Evolutionary conservation across 495 filamentous ascomycete genomes (phyloP).

Genomic region (Tuber indicum): DNA sequence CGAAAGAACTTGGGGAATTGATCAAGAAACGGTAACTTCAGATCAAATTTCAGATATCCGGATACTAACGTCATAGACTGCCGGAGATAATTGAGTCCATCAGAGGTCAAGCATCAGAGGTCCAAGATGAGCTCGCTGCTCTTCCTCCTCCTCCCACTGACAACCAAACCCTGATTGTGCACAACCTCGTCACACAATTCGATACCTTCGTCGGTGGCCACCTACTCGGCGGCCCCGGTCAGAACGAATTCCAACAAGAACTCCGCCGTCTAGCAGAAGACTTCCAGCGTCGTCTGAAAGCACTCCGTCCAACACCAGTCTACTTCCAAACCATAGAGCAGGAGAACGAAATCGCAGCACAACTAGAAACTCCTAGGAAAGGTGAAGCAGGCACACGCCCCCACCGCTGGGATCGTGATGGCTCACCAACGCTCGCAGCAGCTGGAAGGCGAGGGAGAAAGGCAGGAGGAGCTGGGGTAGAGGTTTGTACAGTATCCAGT

Average conservation of each 20-base stretch:
- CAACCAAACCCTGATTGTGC: constrained; percentile 38
- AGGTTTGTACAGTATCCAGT: constrained; percentile 30
- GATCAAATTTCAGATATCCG: neutral
- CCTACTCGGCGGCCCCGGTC: constrained; percentile 29
- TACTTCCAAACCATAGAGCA: constrained; percentile 14
- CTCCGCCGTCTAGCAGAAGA: constrained; percentile 21
- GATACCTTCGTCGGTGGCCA: constrained; percentile 13
- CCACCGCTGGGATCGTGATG: constrained; percentile 13
- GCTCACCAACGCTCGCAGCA: constrained; percentile 12
- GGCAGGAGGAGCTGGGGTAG: constrained; percentile 11
- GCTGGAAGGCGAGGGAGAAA: constrained; percentile 9
- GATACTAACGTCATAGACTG: constrained; percentile 32
- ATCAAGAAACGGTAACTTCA: constrained; percentile 31
- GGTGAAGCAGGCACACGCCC: constrained; percentile 13
- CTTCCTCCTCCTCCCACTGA: constrained; percentile 42
- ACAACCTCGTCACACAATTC: constrained; percentile 30
- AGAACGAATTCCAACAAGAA: constrained; percentile 38
- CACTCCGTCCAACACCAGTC: constrained; percentile 23
- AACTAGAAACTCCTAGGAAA: constrained; percentile 18
- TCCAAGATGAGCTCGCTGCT: constrained; percentile 34
- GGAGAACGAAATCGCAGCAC: constrained; percentile 10
- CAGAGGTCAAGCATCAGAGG: constrained; percentile 30
- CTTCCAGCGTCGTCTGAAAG: constrained; percentile 23
- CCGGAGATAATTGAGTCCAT: constrained; percentile 43
- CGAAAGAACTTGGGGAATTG: constrained; percentile 43